These are phyloP conservation scores for Hygrophila difformis DNA, from an alignment of 257 asterid genomes.

Conservation along the genomic window DNA sequence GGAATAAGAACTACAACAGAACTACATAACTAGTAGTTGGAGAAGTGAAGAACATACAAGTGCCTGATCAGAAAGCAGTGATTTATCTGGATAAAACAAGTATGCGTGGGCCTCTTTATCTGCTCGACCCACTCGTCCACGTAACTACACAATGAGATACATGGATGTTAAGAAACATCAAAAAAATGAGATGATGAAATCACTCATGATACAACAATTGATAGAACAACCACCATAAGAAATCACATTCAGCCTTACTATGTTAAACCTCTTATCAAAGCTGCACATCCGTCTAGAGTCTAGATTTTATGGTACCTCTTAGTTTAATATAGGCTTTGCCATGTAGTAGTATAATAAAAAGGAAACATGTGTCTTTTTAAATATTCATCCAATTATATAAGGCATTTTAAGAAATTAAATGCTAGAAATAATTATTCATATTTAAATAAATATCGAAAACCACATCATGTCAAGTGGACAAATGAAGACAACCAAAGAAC, in stretches of 20 bases:
- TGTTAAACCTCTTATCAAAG: slow-evolving; percentile 3
- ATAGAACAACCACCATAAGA: slow-evolving; percentile 4
- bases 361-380: too few species aligned
- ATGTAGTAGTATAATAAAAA: too few species aligned
- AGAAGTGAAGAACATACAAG: slow-evolving; percentile 42
- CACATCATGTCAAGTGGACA: too few species aligned
- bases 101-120: slow-evolving; percentile 97
- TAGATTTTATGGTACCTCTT: too few species aligned
- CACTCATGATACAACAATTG: slow-evolving; percentile 13
- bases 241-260: neutral
- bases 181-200: slow-evolving; percentile 9
- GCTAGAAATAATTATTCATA: too few species aligned
- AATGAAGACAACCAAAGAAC: too few species aligned
- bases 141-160: slow-evolving; percentile 48
- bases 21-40: neutral
- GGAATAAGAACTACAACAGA: slow-evolving; percentile 11
- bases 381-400: too few species aligned
- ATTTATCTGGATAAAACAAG: slow-evolving; percentile 85
- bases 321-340: too few species aligned
- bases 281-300: too few species aligned
- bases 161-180: too few species aligned
- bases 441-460: too few species aligned
- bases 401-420: too few species aligned
- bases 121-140: slow-evolving; percentile 98
- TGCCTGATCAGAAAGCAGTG: slow-evolving; percentile 82